These are phyloP conservation scores for Cytospora chrysosperma DNA, from an alignment of 2,329 filamentous ascomycete genomes.

Conservation along the genomic window DNA sequence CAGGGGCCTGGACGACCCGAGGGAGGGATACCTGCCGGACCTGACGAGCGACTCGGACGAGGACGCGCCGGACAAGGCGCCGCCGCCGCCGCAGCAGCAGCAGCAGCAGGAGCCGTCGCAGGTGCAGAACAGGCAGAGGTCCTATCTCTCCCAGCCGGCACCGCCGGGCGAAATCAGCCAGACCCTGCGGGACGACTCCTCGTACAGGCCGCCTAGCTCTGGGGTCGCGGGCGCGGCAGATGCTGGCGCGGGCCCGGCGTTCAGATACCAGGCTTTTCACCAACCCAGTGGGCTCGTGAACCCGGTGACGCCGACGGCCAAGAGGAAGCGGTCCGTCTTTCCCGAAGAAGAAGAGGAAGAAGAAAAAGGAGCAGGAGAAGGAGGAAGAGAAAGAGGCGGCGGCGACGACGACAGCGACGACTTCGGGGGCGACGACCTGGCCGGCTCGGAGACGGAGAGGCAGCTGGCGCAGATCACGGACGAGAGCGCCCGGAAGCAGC, in stretches of 20 bases:
- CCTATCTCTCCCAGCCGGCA: neutral
- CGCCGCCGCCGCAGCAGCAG: too few species aligned
- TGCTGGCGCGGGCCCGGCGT: neutral
- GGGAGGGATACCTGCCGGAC: neutral
- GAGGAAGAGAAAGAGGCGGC: too few species aligned
- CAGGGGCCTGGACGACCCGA: conserved; percentile 7
- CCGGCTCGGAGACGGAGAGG: conserved; percentile 41
- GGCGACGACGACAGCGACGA: conserved; percentile 30
- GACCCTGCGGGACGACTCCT: neutral
- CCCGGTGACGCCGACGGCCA: conserved; percentile 25
- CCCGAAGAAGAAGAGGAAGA: conserved; percentile 28
- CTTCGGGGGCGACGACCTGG: conserved; percentile 32
- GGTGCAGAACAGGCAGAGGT: neutral
- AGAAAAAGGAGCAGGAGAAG: too few species aligned
- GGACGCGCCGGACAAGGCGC: neutral
- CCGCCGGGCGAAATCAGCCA: neutral
- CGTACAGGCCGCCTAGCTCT: neutral
- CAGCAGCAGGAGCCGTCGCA: too few species aligned
- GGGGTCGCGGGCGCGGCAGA: neutral
- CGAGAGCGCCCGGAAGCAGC: conserved; percentile 33
- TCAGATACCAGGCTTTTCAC: neutral
- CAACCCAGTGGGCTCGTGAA: neutral
- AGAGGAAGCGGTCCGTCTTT: conserved; percentile 33
- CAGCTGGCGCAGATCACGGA: conserved; percentile 39
- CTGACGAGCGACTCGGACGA: conserved; percentile 16